Evolutionary conservation across 2,329 filamentous ascomycete species (phyloP).

Genomic region (Macrophomina pseudophaseolina): DNA sequence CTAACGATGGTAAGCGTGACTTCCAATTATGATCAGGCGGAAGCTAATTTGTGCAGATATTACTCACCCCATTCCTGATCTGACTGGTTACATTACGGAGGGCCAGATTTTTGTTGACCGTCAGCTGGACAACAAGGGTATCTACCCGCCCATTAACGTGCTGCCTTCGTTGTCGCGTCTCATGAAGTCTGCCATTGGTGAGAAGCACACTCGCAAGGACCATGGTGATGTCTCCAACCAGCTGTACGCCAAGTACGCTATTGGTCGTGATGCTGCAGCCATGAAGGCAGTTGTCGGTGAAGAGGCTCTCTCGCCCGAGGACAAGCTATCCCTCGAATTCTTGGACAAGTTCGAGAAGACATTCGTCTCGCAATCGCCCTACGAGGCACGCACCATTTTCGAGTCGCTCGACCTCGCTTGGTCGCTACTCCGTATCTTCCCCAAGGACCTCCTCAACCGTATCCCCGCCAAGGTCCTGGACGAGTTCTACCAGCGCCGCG

Average conservation of each 20-base stretch:
- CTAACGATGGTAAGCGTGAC: constrained; percentile 79
- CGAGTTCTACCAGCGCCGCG: constrained; percentile 55
- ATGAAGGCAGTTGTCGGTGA: constrained; percentile 99
- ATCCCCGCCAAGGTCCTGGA: constrained; percentile 60
- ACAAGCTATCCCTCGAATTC: constrained; percentile 98
- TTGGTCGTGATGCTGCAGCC: constrained; percentile 94
- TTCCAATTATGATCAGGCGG: background rate
- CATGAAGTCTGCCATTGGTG: constrained; percentile 99
- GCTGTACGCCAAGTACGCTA: constrained; percentile 99
- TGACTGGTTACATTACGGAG: constrained; percentile 99
- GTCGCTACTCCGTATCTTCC: constrained; percentile 95
- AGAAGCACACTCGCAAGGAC: constrained; percentile 94
- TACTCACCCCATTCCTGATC: constrained; percentile 96
- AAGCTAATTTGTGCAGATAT: constrained; percentile 67
- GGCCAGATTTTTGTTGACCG: constrained; percentile 98
- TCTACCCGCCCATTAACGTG: constrained; percentile 99
- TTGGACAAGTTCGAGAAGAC: constrained; percentile 97
- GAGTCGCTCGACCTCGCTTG: constrained; percentile 96
- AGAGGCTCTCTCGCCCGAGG: constrained; percentile 91
- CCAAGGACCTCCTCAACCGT: constrained; percentile 96
- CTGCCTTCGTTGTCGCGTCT: constrained; percentile 96
- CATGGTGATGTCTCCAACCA: constrained; percentile 99
- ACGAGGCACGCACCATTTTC: constrained; percentile 89
- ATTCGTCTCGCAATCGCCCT: constrained; percentile 90
- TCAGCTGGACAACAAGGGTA: constrained; percentile 90